A percentile compares a stretch with the other conserved stretches of the same genome.
Conservation (phyloP, 208 protist species). For the Vickermania spadyakhi region DNA sequence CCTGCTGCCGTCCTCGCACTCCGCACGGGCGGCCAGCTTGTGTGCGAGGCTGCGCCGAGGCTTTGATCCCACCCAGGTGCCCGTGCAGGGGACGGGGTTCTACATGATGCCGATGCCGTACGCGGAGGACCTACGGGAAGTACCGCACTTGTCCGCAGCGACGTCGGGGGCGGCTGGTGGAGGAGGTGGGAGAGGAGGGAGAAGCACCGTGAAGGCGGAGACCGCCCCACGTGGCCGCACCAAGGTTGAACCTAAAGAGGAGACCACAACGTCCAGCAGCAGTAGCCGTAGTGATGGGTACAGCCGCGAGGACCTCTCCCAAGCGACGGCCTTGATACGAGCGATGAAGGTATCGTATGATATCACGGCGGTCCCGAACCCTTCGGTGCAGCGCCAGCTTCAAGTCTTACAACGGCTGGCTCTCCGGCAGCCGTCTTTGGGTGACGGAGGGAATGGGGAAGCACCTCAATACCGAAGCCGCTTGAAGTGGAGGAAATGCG, state of each 20-base stretch:
- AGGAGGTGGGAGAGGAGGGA: background rate
- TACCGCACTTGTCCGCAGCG: slow-evolving; percentile 12
- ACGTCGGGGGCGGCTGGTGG: background rate
- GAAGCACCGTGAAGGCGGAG: background rate
- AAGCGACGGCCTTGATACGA: slow-evolving; percentile 42
- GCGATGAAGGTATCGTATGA: slow-evolving; percentile 47
- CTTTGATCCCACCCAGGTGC: slow-evolving; percentile 6
- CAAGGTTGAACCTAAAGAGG: slow-evolving; percentile 2
- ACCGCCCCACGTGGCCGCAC: slow-evolving; percentile 1
- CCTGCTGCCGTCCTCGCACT: background rate
- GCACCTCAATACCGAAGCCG: background rate
- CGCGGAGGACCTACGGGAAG: slow-evolving; percentile 57
- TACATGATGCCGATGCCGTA: slow-evolving; percentile 78
- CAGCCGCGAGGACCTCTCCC: slow-evolving; percentile 6
- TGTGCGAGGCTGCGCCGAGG: background rate
- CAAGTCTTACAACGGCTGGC: slow-evolving; percentile 40
- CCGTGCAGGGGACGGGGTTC: slow-evolving; percentile 59
- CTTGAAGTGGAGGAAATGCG: background rate
- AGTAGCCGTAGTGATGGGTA: too few species aligned
- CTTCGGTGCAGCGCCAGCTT: slow-evolving; percentile 54
- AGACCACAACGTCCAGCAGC: slow-evolving; percentile 7
- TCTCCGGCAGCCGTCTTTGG: slow-evolving; percentile 3
- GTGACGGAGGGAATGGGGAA: too few species aligned
- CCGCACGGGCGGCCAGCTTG: background rate
- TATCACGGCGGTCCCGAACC: slow-evolving; percentile 55